phyloP scores from a whole-genome alignment of 2,329 filamentous ascomycete species.

The Corynespora cassiicola region DNA sequence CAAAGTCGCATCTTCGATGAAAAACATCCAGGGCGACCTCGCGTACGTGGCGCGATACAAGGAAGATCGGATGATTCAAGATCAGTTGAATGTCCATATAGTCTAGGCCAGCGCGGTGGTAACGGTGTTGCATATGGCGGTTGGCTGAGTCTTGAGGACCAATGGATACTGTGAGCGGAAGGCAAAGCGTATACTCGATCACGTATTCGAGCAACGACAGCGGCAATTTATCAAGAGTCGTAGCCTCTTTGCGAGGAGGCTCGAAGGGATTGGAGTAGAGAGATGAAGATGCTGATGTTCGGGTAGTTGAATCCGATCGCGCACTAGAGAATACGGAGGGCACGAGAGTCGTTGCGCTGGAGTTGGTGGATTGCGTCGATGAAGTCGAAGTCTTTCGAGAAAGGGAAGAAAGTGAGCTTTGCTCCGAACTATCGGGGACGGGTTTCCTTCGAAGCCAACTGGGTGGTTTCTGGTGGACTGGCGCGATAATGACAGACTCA shows the following conservation, averaged over 20 bases:
- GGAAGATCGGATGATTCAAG: conserved; percentile 22
- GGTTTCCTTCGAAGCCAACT: conserved; percentile 13
- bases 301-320: conserved; percentile 8
- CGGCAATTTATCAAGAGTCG: conserved; percentile 16
- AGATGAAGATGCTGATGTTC: conserved; percentile 9
- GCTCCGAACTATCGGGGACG: conserved; percentile 1
- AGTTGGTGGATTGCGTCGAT: conserved; percentile 14
- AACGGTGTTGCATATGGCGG: conserved; percentile 21
- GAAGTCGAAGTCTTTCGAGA: conserved; percentile 11
- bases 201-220: conserved; percentile 25
- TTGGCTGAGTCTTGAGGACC: conserved; percentile 15
- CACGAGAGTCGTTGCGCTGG: conserved; percentile 10
- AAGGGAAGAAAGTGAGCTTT: conserved; percentile 7
- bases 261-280: conserved; percentile 1
- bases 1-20: conserved; percentile 24
- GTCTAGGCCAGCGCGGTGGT: conserved; percentile 22
- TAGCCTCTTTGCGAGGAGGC: not conserved
- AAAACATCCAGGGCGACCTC: conserved; percentile 22
- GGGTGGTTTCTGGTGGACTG: conserved; percentile 9
- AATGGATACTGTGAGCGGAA: conserved; percentile 22
- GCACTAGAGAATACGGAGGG: conserved; percentile 17
- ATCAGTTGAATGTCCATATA: conserved; percentile 27
- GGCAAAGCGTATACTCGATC: conserved; percentile 21
- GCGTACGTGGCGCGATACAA: conserved; percentile 21
- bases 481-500: not conserved